Percentiles rank a stretch among this genome's conserved stretches.
Evolutionary conservation across 1,284 basidiomycete genomes (phyloP).

Genomic region (Trichosporon inkin): DNA sequence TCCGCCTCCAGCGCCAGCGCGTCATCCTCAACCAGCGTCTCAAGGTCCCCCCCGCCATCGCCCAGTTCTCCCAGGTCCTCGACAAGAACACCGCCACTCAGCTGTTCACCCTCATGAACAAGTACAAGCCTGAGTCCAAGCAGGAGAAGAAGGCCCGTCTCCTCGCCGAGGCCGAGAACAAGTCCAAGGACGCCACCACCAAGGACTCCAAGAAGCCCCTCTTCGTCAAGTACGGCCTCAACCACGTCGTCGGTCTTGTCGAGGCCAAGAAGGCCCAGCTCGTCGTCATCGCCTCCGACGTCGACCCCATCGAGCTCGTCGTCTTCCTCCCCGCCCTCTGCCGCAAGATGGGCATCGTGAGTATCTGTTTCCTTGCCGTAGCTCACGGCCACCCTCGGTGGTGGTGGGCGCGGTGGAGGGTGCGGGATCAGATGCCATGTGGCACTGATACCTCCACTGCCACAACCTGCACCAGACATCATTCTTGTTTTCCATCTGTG

Average conservation of each 20-base stretch:
- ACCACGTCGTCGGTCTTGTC: slow-evolving; percentile 91
- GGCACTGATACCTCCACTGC: too few relatives aligned
- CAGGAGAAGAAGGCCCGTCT: slow-evolving; percentile 98
- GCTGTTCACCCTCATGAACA: slow-evolving; percentile 96
- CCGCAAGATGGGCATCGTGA: slow-evolving; percentile 38
- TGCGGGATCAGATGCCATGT: too few relatives aligned
- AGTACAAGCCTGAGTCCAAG: slow-evolving; percentile 68
- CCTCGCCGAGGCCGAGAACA: slow-evolving; percentile 67
- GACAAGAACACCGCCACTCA: slow-evolving; percentile 99
- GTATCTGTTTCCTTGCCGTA: neutral
- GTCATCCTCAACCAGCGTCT: slow-evolving; percentile 97
- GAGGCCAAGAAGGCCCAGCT: slow-evolving; percentile 97
- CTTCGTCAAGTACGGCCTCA: slow-evolving; percentile 94
- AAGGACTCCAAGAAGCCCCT: slow-evolving; percentile 85
- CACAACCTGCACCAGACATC: too few relatives aligned
- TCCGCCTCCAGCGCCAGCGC: slow-evolving; percentile 97
- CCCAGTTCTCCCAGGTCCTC: slow-evolving; percentile 94
- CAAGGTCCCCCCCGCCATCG: slow-evolving; percentile 97
- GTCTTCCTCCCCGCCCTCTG: slow-evolving; percentile 97
- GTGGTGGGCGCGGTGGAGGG: too few relatives aligned
- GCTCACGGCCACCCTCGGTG: neutral
- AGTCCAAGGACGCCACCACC: slow-evolving; percentile 54
- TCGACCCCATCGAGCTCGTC: slow-evolving; percentile 97
- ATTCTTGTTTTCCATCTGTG: too few relatives aligned
- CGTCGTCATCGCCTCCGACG: slow-evolving; percentile 95